Conservation (phyloP, 2,329 filamentous ascomycete species). For the Lecanicillium sp. region DNA sequence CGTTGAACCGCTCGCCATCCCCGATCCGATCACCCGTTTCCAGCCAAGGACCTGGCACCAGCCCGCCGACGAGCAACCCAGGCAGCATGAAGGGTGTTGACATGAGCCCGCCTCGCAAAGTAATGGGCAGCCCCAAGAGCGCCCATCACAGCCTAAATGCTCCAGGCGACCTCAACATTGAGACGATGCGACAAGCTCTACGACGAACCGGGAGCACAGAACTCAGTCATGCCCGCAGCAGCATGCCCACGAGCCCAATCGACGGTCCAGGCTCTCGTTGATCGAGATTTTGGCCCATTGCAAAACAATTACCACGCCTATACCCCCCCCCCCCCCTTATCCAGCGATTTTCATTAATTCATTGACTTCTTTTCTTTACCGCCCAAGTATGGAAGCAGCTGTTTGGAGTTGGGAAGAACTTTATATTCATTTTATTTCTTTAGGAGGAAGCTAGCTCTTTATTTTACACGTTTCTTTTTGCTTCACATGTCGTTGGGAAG, state of each 20-base stretch:
- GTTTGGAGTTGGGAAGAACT: too few relatives aligned
- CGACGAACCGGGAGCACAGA: constrained; percentile 80
- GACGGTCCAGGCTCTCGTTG: constrained; percentile 28
- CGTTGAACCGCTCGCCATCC: constrained; percentile 62
- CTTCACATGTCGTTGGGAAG: too few relatives aligned
- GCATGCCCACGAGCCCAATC: constrained; percentile 50
- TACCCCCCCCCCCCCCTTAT: too few relatives aligned
- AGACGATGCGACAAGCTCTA: constrained; percentile 89
- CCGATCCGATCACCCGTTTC: constrained; percentile 73
- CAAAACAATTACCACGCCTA: too few relatives aligned
- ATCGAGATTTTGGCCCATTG: constrained; percentile 1
- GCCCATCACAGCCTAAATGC: constrained; percentile 38
- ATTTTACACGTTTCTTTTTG: too few relatives aligned
- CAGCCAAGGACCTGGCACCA: constrained; percentile 58
- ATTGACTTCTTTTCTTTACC: too few relatives aligned
- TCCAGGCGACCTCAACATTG: constrained; percentile 66
- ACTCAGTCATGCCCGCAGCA: constrained; percentile 50
- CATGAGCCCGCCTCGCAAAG: constrained; percentile 52
- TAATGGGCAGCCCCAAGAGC: constrained; percentile 56
- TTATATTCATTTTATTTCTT: too few relatives aligned
- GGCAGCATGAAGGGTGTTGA: constrained; percentile 69
- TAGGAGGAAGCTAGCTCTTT: too few relatives aligned
- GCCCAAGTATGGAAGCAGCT: too few relatives aligned
- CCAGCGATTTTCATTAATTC: too few relatives aligned
- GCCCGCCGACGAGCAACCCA: constrained; percentile 68